phyloP scores from a whole-genome alignment of 768 basidiomycete species.

The Hebeloma cylindrosporum region DNA sequence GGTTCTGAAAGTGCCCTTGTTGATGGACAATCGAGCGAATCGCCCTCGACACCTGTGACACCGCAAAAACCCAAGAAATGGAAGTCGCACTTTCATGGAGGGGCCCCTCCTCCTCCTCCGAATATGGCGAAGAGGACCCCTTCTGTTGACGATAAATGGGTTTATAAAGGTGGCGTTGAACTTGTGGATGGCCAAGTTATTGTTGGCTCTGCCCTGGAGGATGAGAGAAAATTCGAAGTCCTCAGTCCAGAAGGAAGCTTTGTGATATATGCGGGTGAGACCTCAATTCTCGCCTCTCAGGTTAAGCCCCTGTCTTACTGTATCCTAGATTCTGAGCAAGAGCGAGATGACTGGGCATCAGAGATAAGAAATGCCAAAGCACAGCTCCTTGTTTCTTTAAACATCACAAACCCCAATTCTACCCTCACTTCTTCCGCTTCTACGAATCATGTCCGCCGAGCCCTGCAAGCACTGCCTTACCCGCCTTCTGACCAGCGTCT shows the following conservation, averaged over 20 bases:
- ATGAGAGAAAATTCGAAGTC: slow-evolving; percentile 65
- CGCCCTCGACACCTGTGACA: slow-evolving; percentile 2
- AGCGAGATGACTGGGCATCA: slow-evolving; percentile 64
- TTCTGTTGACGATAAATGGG: slow-evolving; percentile 63
- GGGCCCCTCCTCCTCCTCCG: slow-evolving; percentile 27
- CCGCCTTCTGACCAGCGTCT: slow-evolving; percentile 52
- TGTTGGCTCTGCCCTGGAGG: slow-evolving; percentile 48
- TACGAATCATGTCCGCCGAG: slow-evolving; percentile 71
- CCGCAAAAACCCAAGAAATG: slow-evolving; percentile 5
- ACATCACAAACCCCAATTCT: slow-evolving; percentile 73
- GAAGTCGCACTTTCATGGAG: slow-evolving; percentile 4
- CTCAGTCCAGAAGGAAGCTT: slow-evolving; percentile 79
- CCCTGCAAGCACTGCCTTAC: slow-evolving; percentile 72
- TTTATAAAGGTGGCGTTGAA: slow-evolving; percentile 66
- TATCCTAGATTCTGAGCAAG: slow-evolving; percentile 47
- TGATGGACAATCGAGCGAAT: not conserved
- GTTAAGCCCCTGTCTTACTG: slow-evolving; percentile 3
- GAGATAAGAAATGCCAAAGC: slow-evolving; percentile 71
- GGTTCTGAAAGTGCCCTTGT: not conserved
- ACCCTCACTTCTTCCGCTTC: slow-evolving; percentile 79
- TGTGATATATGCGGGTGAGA: slow-evolving; percentile 66
- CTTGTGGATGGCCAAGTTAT: slow-evolving; percentile 80
- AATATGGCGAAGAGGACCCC: slow-evolving; percentile 30
- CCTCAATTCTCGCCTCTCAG: not conserved
- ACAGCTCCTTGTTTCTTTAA: slow-evolving; percentile 67